Evolutionary conservation across 192 early-diverging fungal species (phyloP).

Genomic region (Backusella parvicylindrica): DNA sequence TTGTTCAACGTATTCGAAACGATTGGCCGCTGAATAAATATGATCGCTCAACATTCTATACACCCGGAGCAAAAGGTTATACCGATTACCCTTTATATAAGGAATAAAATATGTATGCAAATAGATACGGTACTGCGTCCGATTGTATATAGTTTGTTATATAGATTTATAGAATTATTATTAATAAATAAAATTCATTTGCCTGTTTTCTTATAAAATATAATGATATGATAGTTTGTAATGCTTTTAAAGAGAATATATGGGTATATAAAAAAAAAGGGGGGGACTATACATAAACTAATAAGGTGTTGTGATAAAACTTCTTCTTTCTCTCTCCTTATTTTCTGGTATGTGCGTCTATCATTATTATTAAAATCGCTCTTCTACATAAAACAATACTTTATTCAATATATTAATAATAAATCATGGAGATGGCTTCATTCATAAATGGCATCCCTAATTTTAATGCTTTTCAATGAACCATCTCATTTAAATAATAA

Average conservation of each 20-base stretch:
- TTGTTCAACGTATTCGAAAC: slow-evolving; percentile 16
- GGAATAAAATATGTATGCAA: neutral
- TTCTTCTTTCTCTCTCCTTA: neutral
- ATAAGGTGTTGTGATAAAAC: neutral
- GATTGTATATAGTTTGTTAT: neutral
- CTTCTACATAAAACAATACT: neutral
- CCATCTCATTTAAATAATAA: neutral
- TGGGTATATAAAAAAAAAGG: no score
- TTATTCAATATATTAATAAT: no score
- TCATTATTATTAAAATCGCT: neutral
- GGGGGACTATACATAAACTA: no score
- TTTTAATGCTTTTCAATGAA: neutral
- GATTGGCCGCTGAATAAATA: slow-evolving; percentile 15
- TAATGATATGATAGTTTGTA: no score
- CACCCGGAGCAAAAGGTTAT: slow-evolving; percentile 5
- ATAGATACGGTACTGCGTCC: neutral
- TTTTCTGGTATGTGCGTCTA: neutral
- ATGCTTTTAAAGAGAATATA: no score
- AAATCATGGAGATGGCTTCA: no score
- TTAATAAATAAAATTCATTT: neutral
- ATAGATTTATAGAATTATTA: neutral
- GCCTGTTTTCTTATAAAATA: no score
- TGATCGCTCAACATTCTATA: slow-evolving; percentile 20
- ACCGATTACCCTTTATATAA: slow-evolving; percentile 22
- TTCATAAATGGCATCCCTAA: no score